Conservation (phyloP, 75 land plant genomes). For the Cryptomeria japonica region DNA sequence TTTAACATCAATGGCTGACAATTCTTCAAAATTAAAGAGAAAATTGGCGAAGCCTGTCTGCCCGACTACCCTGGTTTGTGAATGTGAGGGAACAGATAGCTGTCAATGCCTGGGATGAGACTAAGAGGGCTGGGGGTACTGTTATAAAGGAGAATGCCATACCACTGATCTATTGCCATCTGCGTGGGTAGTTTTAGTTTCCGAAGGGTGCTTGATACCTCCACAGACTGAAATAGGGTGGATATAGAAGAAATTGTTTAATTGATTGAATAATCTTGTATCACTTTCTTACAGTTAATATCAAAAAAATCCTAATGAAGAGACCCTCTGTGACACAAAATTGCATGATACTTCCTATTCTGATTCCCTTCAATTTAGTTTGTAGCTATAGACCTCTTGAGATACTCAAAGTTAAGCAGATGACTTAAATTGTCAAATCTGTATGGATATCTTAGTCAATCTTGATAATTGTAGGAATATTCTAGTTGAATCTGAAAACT, state of each 20-base stretch:
- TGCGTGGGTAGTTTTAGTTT: not conserved
- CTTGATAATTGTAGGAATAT: not conserved
- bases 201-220: no score
- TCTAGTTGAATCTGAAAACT: no score
- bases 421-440: not conserved
- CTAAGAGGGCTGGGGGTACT: no score
- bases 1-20: no score
- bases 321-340: not conserved
- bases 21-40: no score
- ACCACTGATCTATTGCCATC: not conserved
- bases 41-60: no score
- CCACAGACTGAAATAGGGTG: not conserved
- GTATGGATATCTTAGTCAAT: not conserved
- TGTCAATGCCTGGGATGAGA: no score
- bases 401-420: not conserved
- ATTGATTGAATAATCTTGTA: no score
- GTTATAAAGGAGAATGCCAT: no score
- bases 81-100: no score
- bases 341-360: not conserved
- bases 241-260: no score
- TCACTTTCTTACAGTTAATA: not conserved
- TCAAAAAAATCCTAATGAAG: not conserved
- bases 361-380: not conserved
- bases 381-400: not conserved
- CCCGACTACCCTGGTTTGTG: no score